Percentiles rank a stretch among this genome's conserved stretches.
phyloP scores from a whole-genome alignment of 768 basidiomycete genomes.

The Naganishia onofrii region DNA sequence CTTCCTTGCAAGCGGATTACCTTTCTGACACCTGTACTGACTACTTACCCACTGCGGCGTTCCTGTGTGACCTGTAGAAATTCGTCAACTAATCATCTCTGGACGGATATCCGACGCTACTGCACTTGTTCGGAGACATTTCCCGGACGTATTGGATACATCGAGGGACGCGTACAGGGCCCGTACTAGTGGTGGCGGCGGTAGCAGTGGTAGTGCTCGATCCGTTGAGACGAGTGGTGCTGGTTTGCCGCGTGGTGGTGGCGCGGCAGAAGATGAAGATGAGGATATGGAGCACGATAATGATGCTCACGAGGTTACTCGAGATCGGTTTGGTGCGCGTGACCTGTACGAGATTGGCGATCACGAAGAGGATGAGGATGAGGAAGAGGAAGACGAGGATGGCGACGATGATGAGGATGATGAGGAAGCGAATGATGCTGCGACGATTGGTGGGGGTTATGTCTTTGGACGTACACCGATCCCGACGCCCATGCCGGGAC shows the following conservation, averaged over 20 bases:
- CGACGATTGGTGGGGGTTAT: not conserved
- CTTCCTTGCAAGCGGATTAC: too few relatives aligned
- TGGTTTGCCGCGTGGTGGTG: slow-evolving; percentile 27
- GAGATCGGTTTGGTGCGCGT: slow-evolving; percentile 21
- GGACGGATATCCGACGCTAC: slow-evolving; percentile 72
- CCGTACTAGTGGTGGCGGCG: too few relatives aligned
- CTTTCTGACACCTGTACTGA: too few relatives aligned
- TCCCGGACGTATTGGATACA: slow-evolving; percentile 64
- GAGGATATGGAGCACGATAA: slow-evolving; percentile 40
- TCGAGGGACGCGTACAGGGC: not conserved
- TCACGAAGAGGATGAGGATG: not conserved
- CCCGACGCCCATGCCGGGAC: not conserved
- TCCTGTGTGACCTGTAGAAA: slow-evolving; percentile 37
- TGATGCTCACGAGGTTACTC: slow-evolving; percentile 27
- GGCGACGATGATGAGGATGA: slow-evolving; percentile 9
- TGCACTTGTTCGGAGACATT: slow-evolving; percentile 64
- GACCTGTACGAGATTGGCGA: too few relatives aligned
- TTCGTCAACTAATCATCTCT: slow-evolving; percentile 64
- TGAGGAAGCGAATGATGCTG: slow-evolving; percentile 15
- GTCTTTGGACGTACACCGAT: not conserved
- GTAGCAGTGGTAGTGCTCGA: not conserved
- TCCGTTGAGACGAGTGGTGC: slow-evolving; percentile 33
- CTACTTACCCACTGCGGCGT: not conserved
- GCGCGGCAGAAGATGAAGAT: slow-evolving; percentile 32
- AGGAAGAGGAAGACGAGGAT: slow-evolving; percentile 20